phyloP scores from a whole-genome alignment of 1,139 yeast species.

The Saccharomyces hybrid region DNA sequence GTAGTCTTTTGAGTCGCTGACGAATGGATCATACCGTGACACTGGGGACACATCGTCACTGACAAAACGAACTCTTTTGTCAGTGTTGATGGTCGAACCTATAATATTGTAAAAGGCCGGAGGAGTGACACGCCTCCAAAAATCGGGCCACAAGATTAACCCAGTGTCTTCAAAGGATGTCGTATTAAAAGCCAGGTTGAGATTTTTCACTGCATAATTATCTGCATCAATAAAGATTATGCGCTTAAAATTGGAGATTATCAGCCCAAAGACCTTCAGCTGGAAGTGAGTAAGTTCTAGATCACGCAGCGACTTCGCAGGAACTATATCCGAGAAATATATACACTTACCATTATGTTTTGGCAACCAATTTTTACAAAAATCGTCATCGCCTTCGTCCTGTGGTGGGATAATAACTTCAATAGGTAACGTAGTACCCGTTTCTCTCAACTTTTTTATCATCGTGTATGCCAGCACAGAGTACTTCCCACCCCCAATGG shows the following conservation, averaged over 20 bases:
- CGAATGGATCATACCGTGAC: constrained; percentile 13
- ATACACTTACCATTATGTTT: constrained; percentile 49
- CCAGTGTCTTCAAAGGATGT: constrained; percentile 32
- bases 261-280: constrained; percentile 53
- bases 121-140: constrained; percentile 57
- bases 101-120: constrained; percentile 55
- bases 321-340: constrained; percentile 35
- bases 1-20: constrained; percentile 1
- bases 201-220: constrained; percentile 50
- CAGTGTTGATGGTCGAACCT: constrained; percentile 33
- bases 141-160: constrained; percentile 62
- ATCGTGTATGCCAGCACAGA: constrained; percentile 49
- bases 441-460: constrained; percentile 46
- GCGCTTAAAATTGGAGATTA: constrained; percentile 52
- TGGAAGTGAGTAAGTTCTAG: constrained; percentile 47
- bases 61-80: constrained; percentile 20
- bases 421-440: constrained; percentile 51
- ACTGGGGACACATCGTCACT: constrained; percentile 24
- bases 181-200: constrained; percentile 44
- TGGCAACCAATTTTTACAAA: constrained; percentile 49
- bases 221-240: constrained; percentile 62
- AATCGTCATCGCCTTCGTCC: constrained; percentile 43
- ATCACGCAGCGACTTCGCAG: constrained; percentile 22
- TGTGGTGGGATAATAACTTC: constrained; percentile 52
- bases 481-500: constrained; percentile 56